Base-by-base conservation (phyloP, 2,329 filamentous ascomycete species). In the Leptosphaerulina australis region DNA sequence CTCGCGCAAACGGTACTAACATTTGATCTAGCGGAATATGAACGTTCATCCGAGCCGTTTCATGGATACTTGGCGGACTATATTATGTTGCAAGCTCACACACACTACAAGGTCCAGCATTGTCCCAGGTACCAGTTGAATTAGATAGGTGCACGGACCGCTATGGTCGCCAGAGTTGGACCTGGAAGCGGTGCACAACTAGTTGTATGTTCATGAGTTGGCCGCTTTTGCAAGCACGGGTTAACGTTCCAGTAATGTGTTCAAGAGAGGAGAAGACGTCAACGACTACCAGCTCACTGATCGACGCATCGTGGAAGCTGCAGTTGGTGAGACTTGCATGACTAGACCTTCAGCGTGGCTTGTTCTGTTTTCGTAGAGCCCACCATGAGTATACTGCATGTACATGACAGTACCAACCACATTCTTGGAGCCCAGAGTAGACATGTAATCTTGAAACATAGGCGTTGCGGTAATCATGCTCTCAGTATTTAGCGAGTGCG, bases 301-400 rank as follows among this genome's bases (percentile, higher is more conserved):
- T 34, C 29, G 41, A 45, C 35, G 25, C 14, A 33, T 37, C 40
- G 35, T 41, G 41, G 31, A 28, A 41, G 20, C 24, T 26, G 15
- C 37, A 21, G 30, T 25, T 11, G 12, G 48, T 51, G 31, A 51
- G 41, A 51, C 41, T 20, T 51, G 41, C 48, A 33, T 41, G 20
- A 31, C 36, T 25, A 41, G 31, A 36, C 28, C 21, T n/a, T 33
- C 25, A 37, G 25, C 25, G 12, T 40, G 37, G 31, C 36, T 46
- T 7, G 18, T 5, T 31, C 14, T 15, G 17, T 51, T 46, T 29
- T 46, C 41, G 48, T 43, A n/a, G 24, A 41, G 36, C 48, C 34
- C 41, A 40, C 48, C 41, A 51, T 17, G 5, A 30, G 4, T 15
- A 29, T 12, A 3, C 17, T 29, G 24, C 18, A 12, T 11, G 8